Percentiles rank a stretch among this genome's conserved stretches.
phyloP scores from a whole-genome alignment of 768 basidiomycete genomes.

The Royoungia palumana region DNA sequence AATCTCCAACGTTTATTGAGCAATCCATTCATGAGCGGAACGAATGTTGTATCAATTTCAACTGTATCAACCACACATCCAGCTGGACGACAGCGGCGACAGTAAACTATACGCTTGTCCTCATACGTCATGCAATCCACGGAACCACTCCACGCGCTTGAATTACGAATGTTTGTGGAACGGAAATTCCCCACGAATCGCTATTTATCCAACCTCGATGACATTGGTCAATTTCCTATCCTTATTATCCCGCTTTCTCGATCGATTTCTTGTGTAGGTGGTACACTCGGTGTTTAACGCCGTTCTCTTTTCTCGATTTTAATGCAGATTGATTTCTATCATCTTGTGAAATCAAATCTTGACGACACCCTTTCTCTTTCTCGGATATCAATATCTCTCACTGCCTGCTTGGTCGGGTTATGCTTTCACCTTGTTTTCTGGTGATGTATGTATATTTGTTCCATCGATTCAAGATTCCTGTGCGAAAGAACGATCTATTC shows the following conservation, averaged over 20 bases:
- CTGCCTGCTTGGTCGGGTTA: conserved; percentile 25
- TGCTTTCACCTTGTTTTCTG: conserved; percentile 7
- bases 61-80: conserved; percentile 33
- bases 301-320: background rate
- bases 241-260: conserved; percentile 25
- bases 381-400: background rate
- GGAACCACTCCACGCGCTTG: conserved; percentile 20
- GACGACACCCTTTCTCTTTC: conserved; percentile 2
- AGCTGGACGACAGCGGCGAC: conserved; percentile 20
- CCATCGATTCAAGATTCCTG: conserved; percentile 11
- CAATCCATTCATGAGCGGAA: conserved; percentile 24
- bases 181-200: conserved; percentile 7
- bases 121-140: conserved; percentile 25
- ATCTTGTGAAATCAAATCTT: conserved; percentile 7
- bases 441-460: conserved; percentile 17
- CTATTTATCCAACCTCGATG: conserved; percentile 20
- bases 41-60: conserved; percentile 34
- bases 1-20: conserved; percentile 16
- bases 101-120: conserved; percentile 32
- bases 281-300: conserved; percentile 6
- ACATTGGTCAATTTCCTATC: conserved; percentile 22
- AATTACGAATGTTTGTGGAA: conserved; percentile 28
- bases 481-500: background rate
- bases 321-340: conserved; percentile 6
- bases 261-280: conserved; percentile 18